Conservation (phyloP, 2,329 filamentous ascomycete genomes). For the Penicillium verrucosum region DNA sequence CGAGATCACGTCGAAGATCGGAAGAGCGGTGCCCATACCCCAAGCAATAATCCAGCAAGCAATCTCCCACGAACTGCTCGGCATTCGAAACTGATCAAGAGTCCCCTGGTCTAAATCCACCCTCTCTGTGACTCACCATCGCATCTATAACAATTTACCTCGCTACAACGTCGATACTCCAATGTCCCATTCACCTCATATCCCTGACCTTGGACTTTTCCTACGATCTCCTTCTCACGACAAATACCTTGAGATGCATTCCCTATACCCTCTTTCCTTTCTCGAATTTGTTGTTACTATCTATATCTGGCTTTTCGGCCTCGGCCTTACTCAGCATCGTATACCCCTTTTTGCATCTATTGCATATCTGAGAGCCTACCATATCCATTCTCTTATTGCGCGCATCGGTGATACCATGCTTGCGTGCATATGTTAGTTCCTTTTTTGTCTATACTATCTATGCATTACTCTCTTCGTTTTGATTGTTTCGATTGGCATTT, state of each 20-base stretch:
- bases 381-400: neutral
- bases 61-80: slow-evolving; percentile 2
- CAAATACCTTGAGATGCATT: slow-evolving; percentile 5
- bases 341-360: slow-evolving; percentile 4
- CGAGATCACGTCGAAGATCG: slow-evolving; percentile 17
- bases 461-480: neutral
- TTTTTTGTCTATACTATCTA: neutral
- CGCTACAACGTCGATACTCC: neutral
- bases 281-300: neutral
- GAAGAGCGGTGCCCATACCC: slow-evolving; percentile 1
- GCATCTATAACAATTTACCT: neutral
- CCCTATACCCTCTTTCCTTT: neutral
- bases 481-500: neutral
- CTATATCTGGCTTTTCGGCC: neutral
- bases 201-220: neutral
- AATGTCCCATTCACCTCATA: neutral
- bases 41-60: neutral
- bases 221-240: neutral
- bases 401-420: neutral
- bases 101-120: neutral
- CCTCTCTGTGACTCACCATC: neutral
- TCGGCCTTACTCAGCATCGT: neutral
- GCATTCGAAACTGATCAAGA: slow-evolving; percentile 16
- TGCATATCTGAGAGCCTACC: neutral
- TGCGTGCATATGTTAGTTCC: neutral